Conservation (phyloP, 2,329 filamentous ascomycete species). For the Penicillium expansum region DNA sequence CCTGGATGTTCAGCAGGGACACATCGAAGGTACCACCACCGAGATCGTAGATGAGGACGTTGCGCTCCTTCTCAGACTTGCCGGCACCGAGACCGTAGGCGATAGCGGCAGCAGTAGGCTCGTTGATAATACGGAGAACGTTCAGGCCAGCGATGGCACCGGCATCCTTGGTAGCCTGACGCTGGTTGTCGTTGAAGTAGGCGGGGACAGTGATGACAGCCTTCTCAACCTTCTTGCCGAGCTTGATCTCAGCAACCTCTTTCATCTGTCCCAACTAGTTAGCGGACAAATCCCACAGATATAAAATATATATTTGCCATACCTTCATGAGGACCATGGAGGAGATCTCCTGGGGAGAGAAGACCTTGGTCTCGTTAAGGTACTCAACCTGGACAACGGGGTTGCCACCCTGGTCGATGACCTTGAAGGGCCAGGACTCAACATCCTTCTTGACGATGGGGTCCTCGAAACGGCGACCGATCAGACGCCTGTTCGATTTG, state of each 20-base stretch:
- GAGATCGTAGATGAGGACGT: slow-evolving; percentile 99
- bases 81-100: slow-evolving; percentile 95
- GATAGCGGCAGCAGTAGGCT: slow-evolving; percentile 96
- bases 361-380: slow-evolving; percentile 88
- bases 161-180: slow-evolving; percentile 98
- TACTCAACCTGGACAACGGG: slow-evolving; percentile 95
- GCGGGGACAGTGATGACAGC: slow-evolving; percentile 98
- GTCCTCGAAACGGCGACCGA: slow-evolving; percentile 93
- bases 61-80: slow-evolving; percentile 96
- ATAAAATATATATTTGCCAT: slow-evolving; percentile 29
- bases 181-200: slow-evolving; percentile 99
- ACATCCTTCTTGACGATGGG: slow-evolving; percentile 98
- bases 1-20: slow-evolving; percentile 96
- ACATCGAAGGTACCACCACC: slow-evolving; percentile 99
- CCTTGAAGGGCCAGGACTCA: slow-evolving; percentile 99
- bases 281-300: slow-evolving; percentile 18
- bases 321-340: slow-evolving; percentile 99
- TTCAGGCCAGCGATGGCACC: slow-evolving; percentile 97
- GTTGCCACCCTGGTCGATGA: slow-evolving; percentile 82
- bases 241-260: slow-evolving; percentile 97
- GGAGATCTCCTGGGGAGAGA: slow-evolving; percentile 98
- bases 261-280: slow-evolving; percentile 70
- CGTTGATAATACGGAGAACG: slow-evolving; percentile 99
- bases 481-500: slow-evolving; percentile 70
- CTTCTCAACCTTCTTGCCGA: slow-evolving; percentile 98